These are phyloP conservation scores for Rhipidocladum racemiflorum DNA, from an alignment of 176 grass and related monocot species.

Conservation along the genomic window DNA sequence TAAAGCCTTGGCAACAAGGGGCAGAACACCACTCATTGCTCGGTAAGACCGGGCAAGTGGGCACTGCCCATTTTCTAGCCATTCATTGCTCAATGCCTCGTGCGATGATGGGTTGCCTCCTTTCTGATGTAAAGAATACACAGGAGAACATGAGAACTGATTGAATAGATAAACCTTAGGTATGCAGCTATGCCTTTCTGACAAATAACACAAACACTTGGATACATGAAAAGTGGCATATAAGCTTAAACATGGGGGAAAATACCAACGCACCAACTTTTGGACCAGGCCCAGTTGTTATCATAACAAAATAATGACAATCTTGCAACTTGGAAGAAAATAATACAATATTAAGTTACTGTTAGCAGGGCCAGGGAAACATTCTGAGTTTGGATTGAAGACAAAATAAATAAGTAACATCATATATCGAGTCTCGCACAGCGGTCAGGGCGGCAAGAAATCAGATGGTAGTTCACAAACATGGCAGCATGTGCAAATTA, in stretches of 20 bases:
- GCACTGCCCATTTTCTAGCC: constrained; percentile 91
- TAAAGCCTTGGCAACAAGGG: constrained; percentile 78
- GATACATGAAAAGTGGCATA: background rate
- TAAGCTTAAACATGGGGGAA: background rate
- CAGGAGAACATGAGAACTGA: background rate
- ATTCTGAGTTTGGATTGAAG: background rate
- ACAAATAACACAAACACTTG: background rate
- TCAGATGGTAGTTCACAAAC: background rate
- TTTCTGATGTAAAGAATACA: constrained; percentile 62
- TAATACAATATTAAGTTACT: background rate
- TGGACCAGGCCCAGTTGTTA: background rate
- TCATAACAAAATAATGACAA: background rate
- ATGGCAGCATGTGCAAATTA: background rate
- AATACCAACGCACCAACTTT: background rate
- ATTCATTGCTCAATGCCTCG: constrained; percentile 74
- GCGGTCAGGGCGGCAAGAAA: background rate
- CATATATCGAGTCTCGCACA: background rate
- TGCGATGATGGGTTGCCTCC: constrained; percentile 57
- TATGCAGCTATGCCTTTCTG: background rate
- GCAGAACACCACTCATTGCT: constrained; percentile 73
- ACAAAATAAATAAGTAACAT: background rate
- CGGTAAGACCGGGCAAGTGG: constrained; percentile 85
- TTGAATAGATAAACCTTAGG: background rate
- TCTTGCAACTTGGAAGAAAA: background rate
- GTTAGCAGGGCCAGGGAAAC: background rate